These are phyloP conservation scores for Phytopythium aichiense DNA, from an alignment of 352 stramenopile genomes.

Conservation along the genomic window DNA sequence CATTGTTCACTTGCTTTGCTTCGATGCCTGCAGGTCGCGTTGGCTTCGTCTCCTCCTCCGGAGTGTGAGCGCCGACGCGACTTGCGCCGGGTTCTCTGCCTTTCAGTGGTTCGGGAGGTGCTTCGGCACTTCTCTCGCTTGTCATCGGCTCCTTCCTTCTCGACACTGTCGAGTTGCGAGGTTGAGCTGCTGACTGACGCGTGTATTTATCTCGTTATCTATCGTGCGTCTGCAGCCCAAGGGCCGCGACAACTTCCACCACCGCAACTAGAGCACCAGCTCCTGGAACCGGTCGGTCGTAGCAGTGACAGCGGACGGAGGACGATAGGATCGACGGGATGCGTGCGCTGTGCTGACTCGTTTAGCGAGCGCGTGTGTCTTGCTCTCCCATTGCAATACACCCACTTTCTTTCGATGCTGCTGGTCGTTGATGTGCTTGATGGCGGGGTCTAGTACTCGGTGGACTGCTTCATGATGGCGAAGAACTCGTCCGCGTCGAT, in stretches of 20 bases:
- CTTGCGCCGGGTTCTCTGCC: background rate
- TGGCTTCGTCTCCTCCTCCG: background rate
- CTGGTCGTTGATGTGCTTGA: background rate
- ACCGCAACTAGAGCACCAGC: constrained; percentile 62
- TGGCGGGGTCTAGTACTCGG: constrained; percentile 40
- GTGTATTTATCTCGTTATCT: background rate
- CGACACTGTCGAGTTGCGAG: constrained; percentile 17
- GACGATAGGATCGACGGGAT: constrained; percentile 15
- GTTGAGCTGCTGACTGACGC: constrained; percentile 24
- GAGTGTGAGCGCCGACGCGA: constrained; percentile 1
- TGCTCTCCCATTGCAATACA: constrained; percentile 18
- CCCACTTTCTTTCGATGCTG: constrained; percentile 8
- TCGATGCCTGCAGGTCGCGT: constrained; percentile 1
- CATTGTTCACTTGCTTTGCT: constrained; percentile 6
- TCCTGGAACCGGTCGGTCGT: constrained; percentile 12
- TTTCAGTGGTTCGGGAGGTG: background rate
- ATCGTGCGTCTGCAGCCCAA: constrained; percentile 7
- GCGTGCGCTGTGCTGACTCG: background rate
- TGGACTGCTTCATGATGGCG: constrained; percentile 85
- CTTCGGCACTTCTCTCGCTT: constrained; percentile 2
- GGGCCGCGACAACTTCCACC: constrained; percentile 60
- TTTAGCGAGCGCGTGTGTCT: constrained; percentile 5
- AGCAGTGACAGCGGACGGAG: constrained; percentile 11
- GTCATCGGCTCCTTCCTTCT: constrained; percentile 47
- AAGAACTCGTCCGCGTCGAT: constrained; percentile 91